Base-by-base conservation (phyloP, 179 eudicot species). In the Beta macrorhiza region DNA sequence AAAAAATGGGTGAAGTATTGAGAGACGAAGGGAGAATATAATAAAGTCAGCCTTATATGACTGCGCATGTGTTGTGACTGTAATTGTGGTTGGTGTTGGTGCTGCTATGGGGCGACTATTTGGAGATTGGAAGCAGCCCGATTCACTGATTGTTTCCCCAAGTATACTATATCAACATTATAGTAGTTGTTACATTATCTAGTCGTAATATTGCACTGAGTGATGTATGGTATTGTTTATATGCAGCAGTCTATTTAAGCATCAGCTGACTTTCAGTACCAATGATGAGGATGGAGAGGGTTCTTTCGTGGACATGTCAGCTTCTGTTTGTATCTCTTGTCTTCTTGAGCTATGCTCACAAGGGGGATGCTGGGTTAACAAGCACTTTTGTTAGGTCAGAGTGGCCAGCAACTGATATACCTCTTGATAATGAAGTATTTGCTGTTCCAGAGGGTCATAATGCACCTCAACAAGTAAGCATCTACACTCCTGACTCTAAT, bases 391-490 rank as follows among this genome's bases (percentile, higher is more conserved):
- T 90, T 68, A 96, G 99, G 61, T 84, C 91, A 5, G 95, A 92
- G 89, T 96, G 84, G 83, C 98, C 99, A 71, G 89, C 99, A 59
- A 76, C 49, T 77, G 99, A 96, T 78, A 94, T 96, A 75, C 97
- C 99, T 80, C 89, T 94, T 19, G 97, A 94, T 72, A 81, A 92
- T 81, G 89, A 91, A 84, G 93, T 61, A 49, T 91, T 96, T 90
- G 89, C 79, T 58, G 89, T 90, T 76, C 99, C 99, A 67, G 79
- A 89, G 74, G 99, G 97, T 75, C 84, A 90, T 62, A 96, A 96
- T 87, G 93, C 97, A n/a, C 98, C 99, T 29, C 95, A 96, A 86
- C 99, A 96, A 82, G 99, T 92, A 88, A 87, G 90, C 67, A 55
- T 76, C 76, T 56, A 45, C 13, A 20, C 44, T 75, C 75, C 32